Evolutionary conservation across 2,329 filamentous ascomycete species (phyloP), one percentile per base, ranked within the genome.

Genomic region (Diaporthe sp.): DNA sequence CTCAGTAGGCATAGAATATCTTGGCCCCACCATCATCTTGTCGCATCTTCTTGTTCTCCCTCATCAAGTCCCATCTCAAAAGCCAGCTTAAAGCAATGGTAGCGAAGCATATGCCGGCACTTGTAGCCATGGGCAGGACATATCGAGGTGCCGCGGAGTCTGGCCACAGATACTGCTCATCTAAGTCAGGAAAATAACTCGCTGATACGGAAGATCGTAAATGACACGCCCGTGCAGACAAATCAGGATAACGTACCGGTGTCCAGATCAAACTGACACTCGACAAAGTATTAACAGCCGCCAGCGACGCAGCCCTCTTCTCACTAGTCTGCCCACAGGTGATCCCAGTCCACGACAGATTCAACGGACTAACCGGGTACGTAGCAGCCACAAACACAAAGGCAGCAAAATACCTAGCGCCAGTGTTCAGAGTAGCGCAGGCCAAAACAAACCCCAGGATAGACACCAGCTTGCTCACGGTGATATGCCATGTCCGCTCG

Each of bases 401-500:
- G 70, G 84, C 84, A 25, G 80, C 78, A n/a, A 73, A 30, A 3
- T 56, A 61, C n/a, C 81, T 77, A 3, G 77, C 80, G 0, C 77
- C 78, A 4, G 80, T 63, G 74, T 84, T 53, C 72, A 80, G 37
- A 51, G 81, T 73, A 58, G 79, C 61, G 76, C 74, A 76, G 12
- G 77, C 77, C 8, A 79, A 69, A 2, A 84, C 73, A 73, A 85
- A 85, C 1, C 85, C 85, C 7, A 82, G 71, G 1, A 86, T 80
- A 1, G 84, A 86, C 27, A 84, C 71, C 4, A 80, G 44, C 70
- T 87, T 87, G 15, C 82, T 82, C 12, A 81, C 71, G 1, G 85
- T 86, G 35, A 86, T 84, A 74, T 88, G 86, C 84, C 84, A 87
- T 0, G 85, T 87, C 27, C 86, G 82, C 75, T 88, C 86, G 70